Base-by-base conservation (phyloP, 805 yeast species). In the Saccharomycopsis sp. region DNA sequence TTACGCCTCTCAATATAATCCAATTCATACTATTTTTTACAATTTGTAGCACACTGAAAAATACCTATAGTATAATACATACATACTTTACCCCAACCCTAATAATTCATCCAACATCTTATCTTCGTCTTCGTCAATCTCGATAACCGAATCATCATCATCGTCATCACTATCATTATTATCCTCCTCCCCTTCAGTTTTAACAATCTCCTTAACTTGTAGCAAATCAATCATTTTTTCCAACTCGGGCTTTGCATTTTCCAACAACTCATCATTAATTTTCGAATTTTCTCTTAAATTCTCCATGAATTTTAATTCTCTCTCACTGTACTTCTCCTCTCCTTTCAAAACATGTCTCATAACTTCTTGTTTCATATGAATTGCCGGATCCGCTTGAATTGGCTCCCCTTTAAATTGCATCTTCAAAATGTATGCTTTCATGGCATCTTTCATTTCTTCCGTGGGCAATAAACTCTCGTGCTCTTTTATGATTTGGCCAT, bases 361-460 rank as follows among this genome's bases (percentile, higher is more conserved):
- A 4, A 36, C 24, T 19, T 26, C 22, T 4, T 14, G 19, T 11
- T 31, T 29, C 4, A 21, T 26, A 22, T 43, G 45, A 16, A 31
- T 31, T 14, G 37, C 16, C 16, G 39, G 45, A 19, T 20, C 22
- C 8, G 23, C 14, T 17, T 41, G 40, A 19, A 34, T n/a, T 47
- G 7, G 51, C 54, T 3, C 54, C 33, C 49, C 50, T 38, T 65
- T 69, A 3, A 75, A 51, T 52, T 72, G 75, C 70, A 76, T 61
- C 2, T 56, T 49, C 11, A 68, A 65, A 11, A 79, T 65, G 28
- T 66, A 62, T 11, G 63, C 53, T 13, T 63, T 68, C 80, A 77
- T 75, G 7, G 59, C 37, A 0, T 54, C 54, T 35, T 67, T 58
- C 59, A 69, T 64, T 32, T 72, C 66, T 3, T 55, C 48, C 1